phyloP scores from a whole-genome alignment of 352 stramenopile genomes.

The Phytophthora cryptogea region DNA sequence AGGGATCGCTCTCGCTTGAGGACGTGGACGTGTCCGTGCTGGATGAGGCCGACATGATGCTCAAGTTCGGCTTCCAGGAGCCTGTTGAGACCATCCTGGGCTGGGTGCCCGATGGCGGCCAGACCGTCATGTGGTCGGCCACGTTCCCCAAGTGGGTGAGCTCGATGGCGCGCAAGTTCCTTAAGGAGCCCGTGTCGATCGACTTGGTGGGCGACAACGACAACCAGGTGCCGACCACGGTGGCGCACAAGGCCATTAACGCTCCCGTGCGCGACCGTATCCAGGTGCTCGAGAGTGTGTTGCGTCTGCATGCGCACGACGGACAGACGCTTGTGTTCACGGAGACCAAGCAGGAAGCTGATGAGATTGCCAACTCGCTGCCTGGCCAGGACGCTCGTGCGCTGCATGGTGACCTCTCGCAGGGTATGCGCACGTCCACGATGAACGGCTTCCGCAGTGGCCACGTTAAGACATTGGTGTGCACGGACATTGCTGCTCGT shows the following conservation, averaged over 20 bases:
- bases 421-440: slow-evolving; percentile 92
- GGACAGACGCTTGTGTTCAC: slow-evolving; percentile 96
- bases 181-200: slow-evolving; percentile 93
- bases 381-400: slow-evolving; percentile 56
- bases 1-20: slow-evolving; percentile 92
- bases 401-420: slow-evolving; percentile 80
- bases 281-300: slow-evolving; percentile 68
- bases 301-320: slow-evolving; percentile 67
- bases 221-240: slow-evolving; percentile 83
- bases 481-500: slow-evolving; percentile 90
- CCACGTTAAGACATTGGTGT: slow-evolving; percentile 92
- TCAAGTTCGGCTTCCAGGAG: slow-evolving; percentile 99
- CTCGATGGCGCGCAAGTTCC: slow-evolving; percentile 92
- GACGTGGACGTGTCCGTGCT: slow-evolving; percentile 91
- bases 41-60: slow-evolving; percentile 98
- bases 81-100: slow-evolving; percentile 95
- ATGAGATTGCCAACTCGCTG: slow-evolving; percentile 94
- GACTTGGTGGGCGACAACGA: slow-evolving; percentile 93
- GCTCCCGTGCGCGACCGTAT: slow-evolving; percentile 75
- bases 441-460: slow-evolving; percentile 96
- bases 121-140: slow-evolving; percentile 97
- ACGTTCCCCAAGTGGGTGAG: slow-evolving; percentile 97
- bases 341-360: slow-evolving; percentile 95
- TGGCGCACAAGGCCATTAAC: slow-evolving; percentile 93
- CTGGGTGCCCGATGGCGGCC: slow-evolving; percentile 70